Conservation (phyloP, 129 eudicot genomes). For the Chrysanthemum seticuspe region DNA sequence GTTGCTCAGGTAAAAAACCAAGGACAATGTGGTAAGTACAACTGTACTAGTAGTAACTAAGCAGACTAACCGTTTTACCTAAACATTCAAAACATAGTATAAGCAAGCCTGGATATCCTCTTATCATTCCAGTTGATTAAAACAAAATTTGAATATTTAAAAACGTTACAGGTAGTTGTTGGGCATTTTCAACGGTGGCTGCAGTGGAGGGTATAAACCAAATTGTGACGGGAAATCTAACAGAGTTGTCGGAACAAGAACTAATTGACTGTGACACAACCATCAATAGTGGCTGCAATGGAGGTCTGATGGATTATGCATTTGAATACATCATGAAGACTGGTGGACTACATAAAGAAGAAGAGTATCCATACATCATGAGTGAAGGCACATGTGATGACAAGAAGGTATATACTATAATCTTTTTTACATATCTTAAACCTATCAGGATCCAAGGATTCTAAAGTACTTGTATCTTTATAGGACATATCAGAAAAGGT, state of each 20-base stretch:
- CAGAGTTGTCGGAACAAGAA: slow-evolving; percentile 80
- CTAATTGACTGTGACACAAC: slow-evolving; percentile 76
- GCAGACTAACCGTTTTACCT: neutral
- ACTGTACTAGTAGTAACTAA: slow-evolving; percentile 14
- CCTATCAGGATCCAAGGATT: slow-evolving; percentile 1
- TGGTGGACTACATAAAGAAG: slow-evolving; percentile 86
- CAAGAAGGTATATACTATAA: slow-evolving; percentile 46
- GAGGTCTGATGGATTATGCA: slow-evolving; percentile 96
- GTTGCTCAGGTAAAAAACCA: slow-evolving; percentile 88
- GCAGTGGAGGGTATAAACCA: slow-evolving; percentile 99
- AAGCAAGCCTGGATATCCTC: too few species aligned
- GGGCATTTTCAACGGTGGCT: slow-evolving; percentile 98
- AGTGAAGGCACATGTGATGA: slow-evolving; percentile 90
- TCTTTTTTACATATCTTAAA: neutral
- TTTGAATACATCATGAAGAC: slow-evolving; percentile 56
- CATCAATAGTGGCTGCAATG: slow-evolving; percentile 77
- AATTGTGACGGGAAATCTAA: slow-evolving; percentile 79
- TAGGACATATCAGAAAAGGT: slow-evolving; percentile 69
- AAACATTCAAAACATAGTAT: too few species aligned
- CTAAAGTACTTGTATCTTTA: slow-evolving; percentile 10
- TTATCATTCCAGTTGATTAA: too few species aligned
- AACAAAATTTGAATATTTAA: too few species aligned
- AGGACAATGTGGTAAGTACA: slow-evolving; percentile 80
- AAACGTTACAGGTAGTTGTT: slow-evolving; percentile 68
- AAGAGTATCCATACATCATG: slow-evolving; percentile 91